These are phyloP conservation scores for Blumeria graminis DNA, from an alignment of 2,329 filamentous ascomycete species.

Conservation along the genomic window DNA sequence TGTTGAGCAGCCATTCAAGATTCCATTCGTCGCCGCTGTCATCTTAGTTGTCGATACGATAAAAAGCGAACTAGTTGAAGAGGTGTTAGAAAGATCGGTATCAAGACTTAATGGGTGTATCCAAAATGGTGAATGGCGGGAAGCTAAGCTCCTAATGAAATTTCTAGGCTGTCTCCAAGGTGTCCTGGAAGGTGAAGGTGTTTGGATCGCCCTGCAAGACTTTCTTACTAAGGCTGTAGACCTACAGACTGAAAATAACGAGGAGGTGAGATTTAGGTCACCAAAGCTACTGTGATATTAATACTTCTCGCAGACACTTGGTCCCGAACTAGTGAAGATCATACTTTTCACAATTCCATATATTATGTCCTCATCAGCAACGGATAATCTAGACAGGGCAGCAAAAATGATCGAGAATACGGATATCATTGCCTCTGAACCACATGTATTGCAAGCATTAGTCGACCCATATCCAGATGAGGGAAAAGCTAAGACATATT, in stretches of 20 bases:
- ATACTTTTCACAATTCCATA: constrained; percentile 91
- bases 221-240: constrained; percentile 83
- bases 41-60: constrained; percentile 57
- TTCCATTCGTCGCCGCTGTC: constrained; percentile 75
- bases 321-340: constrained; percentile 82
- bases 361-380: constrained; percentile 49
- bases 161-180: constrained; percentile 72
- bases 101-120: constrained; percentile 42
- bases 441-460: constrained; percentile 59
- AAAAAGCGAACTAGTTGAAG: constrained; percentile 48
- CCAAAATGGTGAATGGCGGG: constrained; percentile 56
- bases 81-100: constrained; percentile 41
- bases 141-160: constrained; percentile 73
- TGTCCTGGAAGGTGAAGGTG: constrained; percentile 57
- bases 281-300: constrained; percentile 1
- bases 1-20: constrained; percentile 86
- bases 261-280: constrained; percentile 42
- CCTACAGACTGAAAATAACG: constrained; percentile 74
- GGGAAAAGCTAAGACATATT: constrained; percentile 33
- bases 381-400: constrained; percentile 48
- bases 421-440: constrained; percentile 75
- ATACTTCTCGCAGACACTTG: constrained; percentile 26
- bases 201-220: constrained; percentile 68
- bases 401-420: constrained; percentile 73
- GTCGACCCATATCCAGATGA: constrained; percentile 64